Evolutionary conservation across 1,284 basidiomycete species (phyloP).

Genomic region (Ganoderma leucocontextum): DNA sequence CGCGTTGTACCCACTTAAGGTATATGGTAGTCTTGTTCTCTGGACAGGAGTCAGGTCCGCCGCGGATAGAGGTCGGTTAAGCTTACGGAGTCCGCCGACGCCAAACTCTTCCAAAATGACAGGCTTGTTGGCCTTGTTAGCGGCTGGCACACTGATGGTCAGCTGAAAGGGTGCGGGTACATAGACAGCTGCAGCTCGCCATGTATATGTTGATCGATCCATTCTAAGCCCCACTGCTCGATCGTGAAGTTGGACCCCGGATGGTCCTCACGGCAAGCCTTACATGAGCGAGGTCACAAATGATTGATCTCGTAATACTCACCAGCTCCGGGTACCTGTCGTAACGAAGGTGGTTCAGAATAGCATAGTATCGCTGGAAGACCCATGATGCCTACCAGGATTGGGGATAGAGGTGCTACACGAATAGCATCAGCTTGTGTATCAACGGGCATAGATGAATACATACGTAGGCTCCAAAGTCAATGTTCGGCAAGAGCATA

Average conservation of each 20-base stretch:
- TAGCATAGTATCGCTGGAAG: neutral
- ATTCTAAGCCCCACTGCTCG: conserved; percentile 59
- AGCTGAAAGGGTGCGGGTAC: neutral
- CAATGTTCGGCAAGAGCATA: conserved; percentile 58
- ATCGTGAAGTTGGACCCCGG: conserved; percentile 60
- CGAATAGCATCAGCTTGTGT: conserved; percentile 3
- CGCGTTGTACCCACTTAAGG: conserved; percentile 57
- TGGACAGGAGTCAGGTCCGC: conserved; percentile 30
- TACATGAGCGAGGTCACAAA: neutral
- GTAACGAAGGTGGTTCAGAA: neutral
- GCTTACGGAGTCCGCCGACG: conserved; percentile 50
- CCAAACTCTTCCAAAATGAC: conserved; percentile 65
- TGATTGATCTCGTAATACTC: conserved; percentile 9
- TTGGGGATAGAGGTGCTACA: conserved; percentile 61
- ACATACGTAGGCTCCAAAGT: conserved; percentile 63
- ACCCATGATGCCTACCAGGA: conserved; percentile 46
- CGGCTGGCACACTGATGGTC: conserved; percentile 45
- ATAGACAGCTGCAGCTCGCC: conserved; percentile 39
- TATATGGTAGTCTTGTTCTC: conserved; percentile 61
- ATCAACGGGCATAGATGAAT: neutral
- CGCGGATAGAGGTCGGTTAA: neutral
- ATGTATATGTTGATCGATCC: conserved; percentile 58
- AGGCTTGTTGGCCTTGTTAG: conserved; percentile 58
- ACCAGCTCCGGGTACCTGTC: conserved; percentile 44
- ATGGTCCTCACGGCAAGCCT: conserved; percentile 46